Base-by-base conservation (phyloP, 352 stramenopile genomes). In the Pythium dissimile region DNA sequence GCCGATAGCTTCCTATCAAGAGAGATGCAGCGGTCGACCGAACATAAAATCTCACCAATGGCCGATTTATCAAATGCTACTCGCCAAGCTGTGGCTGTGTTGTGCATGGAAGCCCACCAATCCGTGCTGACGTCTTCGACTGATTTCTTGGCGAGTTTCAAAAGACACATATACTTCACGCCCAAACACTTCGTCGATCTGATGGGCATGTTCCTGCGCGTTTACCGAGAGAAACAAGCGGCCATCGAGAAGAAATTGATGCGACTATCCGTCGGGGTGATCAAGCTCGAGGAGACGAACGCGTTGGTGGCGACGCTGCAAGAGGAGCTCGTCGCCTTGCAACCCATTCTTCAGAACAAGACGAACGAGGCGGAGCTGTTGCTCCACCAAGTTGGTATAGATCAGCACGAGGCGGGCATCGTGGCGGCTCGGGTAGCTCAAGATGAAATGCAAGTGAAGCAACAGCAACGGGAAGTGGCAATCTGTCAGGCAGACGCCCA, bases 131-230 rank as follows among this genome's bases (percentile, higher is more conserved):
- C 23, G 1, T 4, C 64, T n/a, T 54, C 71, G 5, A 37, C 45
- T 9, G 49, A 61, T 4, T 89, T 88, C 53, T 55, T 83, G 8
- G 24, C 45, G 2, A 35, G 67, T 11, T 72, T 43, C 28, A 67
- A 74, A 37, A 62, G 84, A 0, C 68, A 69, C 7, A 72, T 87
- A 13, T 84, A 81, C 49, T 62, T 89, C 18, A 92, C 83, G 7
- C 92, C 89, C 20, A 83, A 92, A 34, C 84, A 95, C 43, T 97
- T 96, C 49, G 70, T 98, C 13, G 90, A 97, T 50, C 59, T 98
- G 13, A 92, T 98, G 21, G 63, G 82, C 5, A 76, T 94, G 18
- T 97, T 95, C 24, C 54, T 85, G n/a, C 62, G 77, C 5, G 88
- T 96, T 41, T 78, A 96, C 41, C 43, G 30, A 0, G 75, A 88